A percentile compares a stretch with the other conserved stretches of the same genome.
phyloP scores from a whole-genome alignment of 495 filamentous ascomycete genomes.

The Podospora pseudopauciseta region DNA sequence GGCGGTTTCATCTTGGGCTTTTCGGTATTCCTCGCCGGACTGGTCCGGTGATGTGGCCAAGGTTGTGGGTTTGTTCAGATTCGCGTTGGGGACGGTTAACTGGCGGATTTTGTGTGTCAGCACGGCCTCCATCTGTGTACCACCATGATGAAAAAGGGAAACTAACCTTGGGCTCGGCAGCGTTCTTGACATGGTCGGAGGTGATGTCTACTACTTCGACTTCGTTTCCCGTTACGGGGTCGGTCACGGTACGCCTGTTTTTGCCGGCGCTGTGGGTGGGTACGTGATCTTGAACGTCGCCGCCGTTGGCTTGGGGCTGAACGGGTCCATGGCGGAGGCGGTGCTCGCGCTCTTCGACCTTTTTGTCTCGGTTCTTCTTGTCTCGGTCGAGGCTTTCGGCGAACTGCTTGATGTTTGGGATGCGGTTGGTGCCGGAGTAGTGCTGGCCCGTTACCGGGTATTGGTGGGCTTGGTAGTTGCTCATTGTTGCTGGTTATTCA shows the following conservation, averaged over 20 bases:
- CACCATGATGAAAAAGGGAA: background rate
- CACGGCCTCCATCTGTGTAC: too few species aligned
- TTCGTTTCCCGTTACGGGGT: slow-evolving; percentile 80
- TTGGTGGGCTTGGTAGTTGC: slow-evolving; percentile 27
- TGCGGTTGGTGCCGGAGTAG: slow-evolving; percentile 67
- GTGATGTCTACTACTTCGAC: slow-evolving; percentile 85
- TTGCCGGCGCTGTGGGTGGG: slow-evolving; percentile 41
- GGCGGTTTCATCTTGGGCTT: slow-evolving; percentile 83
- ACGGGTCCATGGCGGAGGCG: slow-evolving; percentile 16
- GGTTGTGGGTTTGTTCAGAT: slow-evolving; percentile 67
- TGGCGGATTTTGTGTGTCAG: slow-evolving; percentile 34
- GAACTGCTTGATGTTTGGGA: slow-evolving; percentile 86
- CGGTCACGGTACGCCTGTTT: slow-evolving; percentile 67
- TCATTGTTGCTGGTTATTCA: slow-evolving; percentile 11
- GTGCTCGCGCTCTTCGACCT: slow-evolving; percentile 55
- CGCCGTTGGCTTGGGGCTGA: slow-evolving; percentile 27
- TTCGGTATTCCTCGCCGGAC: slow-evolving; percentile 68
- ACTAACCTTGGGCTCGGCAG: slow-evolving; percentile 62
- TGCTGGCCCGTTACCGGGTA: slow-evolving; percentile 35
- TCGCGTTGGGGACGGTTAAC: slow-evolving; percentile 84
- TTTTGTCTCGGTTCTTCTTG: slow-evolving; percentile 68
- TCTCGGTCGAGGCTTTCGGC: slow-evolving; percentile 71
- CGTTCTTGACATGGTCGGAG: slow-evolving; percentile 62
- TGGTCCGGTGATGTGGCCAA: slow-evolving; percentile 57
- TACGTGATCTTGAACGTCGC: slow-evolving; percentile 40